These are phyloP conservation scores for Akanthomyces uredinophilus DNA, from an alignment of 2,329 filamentous ascomycete genomes.

Conservation along the genomic window DNA sequence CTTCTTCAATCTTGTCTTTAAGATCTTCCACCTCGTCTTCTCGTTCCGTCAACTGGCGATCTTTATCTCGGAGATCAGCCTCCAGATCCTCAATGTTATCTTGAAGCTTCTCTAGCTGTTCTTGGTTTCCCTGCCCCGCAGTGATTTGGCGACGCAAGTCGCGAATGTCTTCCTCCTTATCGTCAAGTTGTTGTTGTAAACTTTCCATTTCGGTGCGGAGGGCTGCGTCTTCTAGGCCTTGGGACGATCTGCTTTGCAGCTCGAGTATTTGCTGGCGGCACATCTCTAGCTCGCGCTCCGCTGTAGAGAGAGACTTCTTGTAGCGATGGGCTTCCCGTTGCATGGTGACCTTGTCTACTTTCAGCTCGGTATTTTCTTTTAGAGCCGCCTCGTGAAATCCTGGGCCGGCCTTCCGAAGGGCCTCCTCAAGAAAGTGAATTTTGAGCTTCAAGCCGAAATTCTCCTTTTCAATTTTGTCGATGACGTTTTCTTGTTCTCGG, in stretches of 20 bases:
- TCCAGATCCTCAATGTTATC: conserved; percentile 74
- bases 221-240: conserved; percentile 66
- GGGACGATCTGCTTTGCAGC: conserved; percentile 75
- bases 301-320: conserved; percentile 74
- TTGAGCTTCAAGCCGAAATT: conserved; percentile 97
- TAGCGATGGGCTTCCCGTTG: conserved; percentile 80
- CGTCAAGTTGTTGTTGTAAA: conserved; percentile 51
- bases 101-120: conserved; percentile 60
- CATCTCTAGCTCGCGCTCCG: conserved; percentile 79
- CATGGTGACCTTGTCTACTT: conserved; percentile 87
- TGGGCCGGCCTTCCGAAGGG: conserved; percentile 77
- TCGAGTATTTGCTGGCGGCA: conserved; percentile 79
- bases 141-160: conserved; percentile 57
- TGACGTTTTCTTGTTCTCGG: conserved; percentile 90
- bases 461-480: conserved; percentile 95
- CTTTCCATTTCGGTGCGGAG: conserved; percentile 57
- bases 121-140: conserved; percentile 49
- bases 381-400: conserved; percentile 85
- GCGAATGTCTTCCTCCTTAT: conserved; percentile 56
- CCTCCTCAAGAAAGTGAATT: conserved; percentile 93
- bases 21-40: conserved; percentile 70
- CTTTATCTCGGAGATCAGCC: conserved; percentile 69
- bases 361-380: conserved; percentile 93
- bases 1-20: conserved; percentile 48
- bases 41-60: conserved; percentile 64